These are phyloP conservation scores for Mycena vulgaris DNA, from an alignment of 768 basidiomycete genomes.

Conservation along the genomic window DNA sequence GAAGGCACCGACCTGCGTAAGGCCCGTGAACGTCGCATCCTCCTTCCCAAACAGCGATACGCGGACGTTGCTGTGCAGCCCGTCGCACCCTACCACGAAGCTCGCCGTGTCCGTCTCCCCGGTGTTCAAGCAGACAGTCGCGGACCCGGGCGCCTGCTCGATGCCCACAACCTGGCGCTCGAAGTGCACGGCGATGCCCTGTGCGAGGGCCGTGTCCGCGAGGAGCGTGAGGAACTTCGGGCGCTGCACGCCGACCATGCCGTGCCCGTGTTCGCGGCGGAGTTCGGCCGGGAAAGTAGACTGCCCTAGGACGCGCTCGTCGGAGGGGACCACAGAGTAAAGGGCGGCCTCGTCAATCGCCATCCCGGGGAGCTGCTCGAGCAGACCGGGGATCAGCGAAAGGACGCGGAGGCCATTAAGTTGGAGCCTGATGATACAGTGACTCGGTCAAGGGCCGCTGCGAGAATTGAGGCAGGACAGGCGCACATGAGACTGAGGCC, in stretches of 20 bases:
- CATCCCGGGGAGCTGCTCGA: constrained; percentile 44
- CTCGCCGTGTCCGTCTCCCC: constrained; percentile 53
- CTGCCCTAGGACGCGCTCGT: constrained; percentile 46
- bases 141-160: constrained; percentile 48
- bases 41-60: constrained; percentile 55
- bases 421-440: constrained; percentile 41
- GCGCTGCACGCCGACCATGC: constrained; percentile 50
- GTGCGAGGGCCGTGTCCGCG: constrained; percentile 47
- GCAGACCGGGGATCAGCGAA: constrained; percentile 44
- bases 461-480: background rate
- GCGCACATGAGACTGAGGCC: constrained; percentile 54
- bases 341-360: constrained; percentile 29
- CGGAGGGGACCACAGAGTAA: constrained; percentile 42
- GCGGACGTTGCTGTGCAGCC: constrained; percentile 59
- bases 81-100: constrained; percentile 62
- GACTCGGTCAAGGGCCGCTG: background rate
- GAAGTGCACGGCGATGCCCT: constrained; percentile 53
- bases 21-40: constrained; percentile 53
- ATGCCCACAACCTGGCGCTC: constrained; percentile 50
- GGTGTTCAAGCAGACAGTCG: constrained; percentile 52
- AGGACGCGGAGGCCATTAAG: constrained; percentile 48
- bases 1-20: constrained; percentile 50
- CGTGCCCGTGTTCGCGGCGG: constrained; percentile 42
- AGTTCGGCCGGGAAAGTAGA: constrained; percentile 42
- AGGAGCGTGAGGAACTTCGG: constrained; percentile 49